A percentile compares a stretch with the other conserved stretches of the same genome.
Conservation (phyloP, 2,329 filamentous ascomycete genomes). For the Pyrenochaeta sp. region DNA sequence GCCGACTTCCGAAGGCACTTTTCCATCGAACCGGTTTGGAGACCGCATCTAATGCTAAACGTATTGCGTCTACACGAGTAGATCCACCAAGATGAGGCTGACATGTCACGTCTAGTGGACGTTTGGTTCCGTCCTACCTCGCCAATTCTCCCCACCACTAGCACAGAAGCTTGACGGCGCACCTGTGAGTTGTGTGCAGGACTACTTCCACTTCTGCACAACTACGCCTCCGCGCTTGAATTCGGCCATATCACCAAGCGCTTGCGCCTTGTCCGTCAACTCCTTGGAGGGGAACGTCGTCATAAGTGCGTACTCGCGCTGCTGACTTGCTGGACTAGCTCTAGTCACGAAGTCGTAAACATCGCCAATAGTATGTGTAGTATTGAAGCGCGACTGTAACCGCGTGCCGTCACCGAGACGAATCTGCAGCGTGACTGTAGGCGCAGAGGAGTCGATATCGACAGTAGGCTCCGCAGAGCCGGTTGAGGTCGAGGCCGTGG, state of each 20-base stretch:
- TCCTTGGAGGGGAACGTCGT: conserved; percentile 88
- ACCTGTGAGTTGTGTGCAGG: not conserved
- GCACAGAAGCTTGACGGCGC: not conserved
- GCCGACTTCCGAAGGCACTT: not conserved
- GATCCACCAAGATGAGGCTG: not conserved
- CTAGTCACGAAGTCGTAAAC: conserved; percentile 77
- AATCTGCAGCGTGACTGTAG: conserved; percentile 75
- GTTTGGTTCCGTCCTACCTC: not conserved
- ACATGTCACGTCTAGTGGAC: not conserved
- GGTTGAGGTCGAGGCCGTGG: conserved; percentile 33
- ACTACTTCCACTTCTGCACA: conserved; percentile 62
- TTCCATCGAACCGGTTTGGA: not conserved
- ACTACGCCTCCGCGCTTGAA: conserved; percentile 64
- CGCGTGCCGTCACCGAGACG: conserved; percentile 81
- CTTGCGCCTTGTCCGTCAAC: conserved; percentile 69
- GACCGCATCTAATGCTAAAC: not conserved
- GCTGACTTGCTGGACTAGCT: conserved; percentile 65
- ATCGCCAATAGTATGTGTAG: conserved; percentile 77
- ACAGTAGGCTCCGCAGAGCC: conserved; percentile 55
- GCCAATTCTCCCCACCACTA: not conserved
- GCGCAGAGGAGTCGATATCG: conserved; percentile 70
- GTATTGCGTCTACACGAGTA: not conserved
- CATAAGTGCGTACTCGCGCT: conserved; percentile 75
- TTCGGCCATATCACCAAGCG: conserved; percentile 57
- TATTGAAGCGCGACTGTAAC: conserved; percentile 82